These are phyloP conservation scores for Gentiana dahurica DNA, from an alignment of 257 asterid genomes.

Conservation along the genomic window DNA sequence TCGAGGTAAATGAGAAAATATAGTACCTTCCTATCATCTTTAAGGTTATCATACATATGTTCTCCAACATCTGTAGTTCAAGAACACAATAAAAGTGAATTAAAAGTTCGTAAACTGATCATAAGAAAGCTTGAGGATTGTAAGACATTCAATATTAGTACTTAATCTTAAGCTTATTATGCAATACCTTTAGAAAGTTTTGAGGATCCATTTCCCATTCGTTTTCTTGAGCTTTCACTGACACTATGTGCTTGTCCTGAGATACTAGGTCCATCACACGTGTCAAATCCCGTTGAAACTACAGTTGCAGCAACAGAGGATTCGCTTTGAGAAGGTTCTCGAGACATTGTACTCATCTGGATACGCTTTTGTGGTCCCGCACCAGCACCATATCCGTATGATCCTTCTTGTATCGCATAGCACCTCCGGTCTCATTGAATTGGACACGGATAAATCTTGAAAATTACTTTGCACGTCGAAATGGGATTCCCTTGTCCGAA, in stretches of 20 bases:
- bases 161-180: not conserved
- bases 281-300: constrained; percentile 43
- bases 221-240: constrained; percentile 53
- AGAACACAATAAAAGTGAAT: not conserved
- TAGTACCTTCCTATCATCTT: constrained; percentile 50
- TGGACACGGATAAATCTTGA: constrained; percentile 29
- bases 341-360: constrained; percentile 36
- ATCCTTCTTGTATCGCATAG: constrained; percentile 37
- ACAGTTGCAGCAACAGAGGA: constrained; percentile 61
- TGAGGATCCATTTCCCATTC: constrained; percentile 39
- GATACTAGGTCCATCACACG: constrained; percentile 47
- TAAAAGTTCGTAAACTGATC: too few species aligned
- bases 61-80: constrained; percentile 39
- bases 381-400: constrained; percentile 20
- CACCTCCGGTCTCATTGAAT: constrained; percentile 15
- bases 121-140: too few species aligned
- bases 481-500: constrained; percentile 20
- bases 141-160: too few species aligned
- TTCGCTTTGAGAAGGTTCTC: constrained; percentile 78
- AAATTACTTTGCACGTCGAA: constrained; percentile 32
- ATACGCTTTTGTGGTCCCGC: constrained; percentile 32
- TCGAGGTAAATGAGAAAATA: not conserved
- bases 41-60: constrained; percentile 30
- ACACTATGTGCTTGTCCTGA: constrained; percentile 52
- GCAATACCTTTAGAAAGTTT: constrained; percentile 21